Evolutionary conservation across 2,329 filamentous ascomycete species (phyloP), one percentile per base, ranked within the genome.

Genomic region (Lecanicillium sp.): DNA sequence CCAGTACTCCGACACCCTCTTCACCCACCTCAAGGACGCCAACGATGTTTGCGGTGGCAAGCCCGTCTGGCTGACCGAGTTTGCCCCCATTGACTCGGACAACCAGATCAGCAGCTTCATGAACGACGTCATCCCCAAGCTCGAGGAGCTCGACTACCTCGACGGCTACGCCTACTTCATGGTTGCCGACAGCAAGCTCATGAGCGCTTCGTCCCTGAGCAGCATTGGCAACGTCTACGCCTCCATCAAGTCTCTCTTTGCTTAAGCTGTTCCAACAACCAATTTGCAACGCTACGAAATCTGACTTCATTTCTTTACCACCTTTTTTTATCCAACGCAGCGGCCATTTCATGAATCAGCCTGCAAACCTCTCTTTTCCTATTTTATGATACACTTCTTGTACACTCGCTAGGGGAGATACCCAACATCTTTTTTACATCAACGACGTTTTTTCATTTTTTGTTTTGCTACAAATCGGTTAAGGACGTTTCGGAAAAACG

Each of bases 51-150:
- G 72, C 55, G 52, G 59, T 31, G 61, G 57, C 51, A 69, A 69
- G 64, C 65, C 67, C 33, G 59, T 84, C 56, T 81, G 73, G 72
- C 61, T 83, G 40, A 81, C 77, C 40, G 79, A 84, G 66, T 83
- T 82, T 47, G 78, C 71, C 17, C 69, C 74, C 38, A 53, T 59
- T 25, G 70, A 65, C 42, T 59, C 58, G 37, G 60, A 64, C 29
- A 60, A 65, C 17, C 55, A 68, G 46, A 57, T 68, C 44, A 56
- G 56, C 45, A 44, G 44, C 27, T 80, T 79, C 66, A 59, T 83
- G 42, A 40, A 58, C 44, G 55, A 60, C 5, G 64, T 74, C 47
- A 65, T 74, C 20, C 50, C 65, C 42, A 54, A 62, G 48, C 62
- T 78, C 7, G 72, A 77, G 44, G 56, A 49, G 47, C 68, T 66